Base-by-base conservation (phyloP, 805 yeast species). In the Nakazawaea molendinolei region DNA sequence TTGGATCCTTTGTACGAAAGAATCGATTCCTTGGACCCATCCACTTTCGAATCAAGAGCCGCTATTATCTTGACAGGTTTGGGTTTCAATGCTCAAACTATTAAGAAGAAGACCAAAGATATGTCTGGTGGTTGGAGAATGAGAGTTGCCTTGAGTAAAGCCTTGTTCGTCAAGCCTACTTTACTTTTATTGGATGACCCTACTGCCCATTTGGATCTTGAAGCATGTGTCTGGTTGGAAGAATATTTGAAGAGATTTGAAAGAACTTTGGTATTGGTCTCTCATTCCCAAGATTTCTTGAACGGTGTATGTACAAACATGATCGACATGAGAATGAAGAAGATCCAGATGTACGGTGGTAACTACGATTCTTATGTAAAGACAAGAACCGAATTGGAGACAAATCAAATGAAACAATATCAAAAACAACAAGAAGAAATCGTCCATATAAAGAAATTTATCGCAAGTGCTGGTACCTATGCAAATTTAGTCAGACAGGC, bases 111-210 rank as follows among this genome's bases (percentile, higher is more conserved):
- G 67, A 92, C 98, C 54, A 89, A 86, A 65, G 97, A 92, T 58
- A 92, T 92, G 98, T 86, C 97, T 57, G 98, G 98, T 76, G 98
- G 98, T 61, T 92, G 98, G 98, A 87, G 87, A 72, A 92, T 92
- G 98, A 86, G 98, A 69, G 98, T 92, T 44, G 97, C 98, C 30
- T 72, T 92, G 44, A 95, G 96, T 43, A 92, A 92, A 67, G 98
- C 98, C 21, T 73, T 92, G 51, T 92, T 92, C 71, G 97, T 92
- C 49, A 90, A 92, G 71, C 98, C 98, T 57, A 89, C 97, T 34
- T 67, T 92, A 51, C 71, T 92, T 56, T 69, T 92, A 52, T 77
- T 92, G 61, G 98, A 92, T 70, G 98, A 92, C 65, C 98, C 98
- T 53, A 92, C 98, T 48, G 98, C 98, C 37, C 98, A 92, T 67